Percentiles rank a stretch among this genome's conserved stretches.
Evolutionary conservation across 2,329 filamentous ascomycete species (phyloP).

Genomic region (Venturia asperata): DNA sequence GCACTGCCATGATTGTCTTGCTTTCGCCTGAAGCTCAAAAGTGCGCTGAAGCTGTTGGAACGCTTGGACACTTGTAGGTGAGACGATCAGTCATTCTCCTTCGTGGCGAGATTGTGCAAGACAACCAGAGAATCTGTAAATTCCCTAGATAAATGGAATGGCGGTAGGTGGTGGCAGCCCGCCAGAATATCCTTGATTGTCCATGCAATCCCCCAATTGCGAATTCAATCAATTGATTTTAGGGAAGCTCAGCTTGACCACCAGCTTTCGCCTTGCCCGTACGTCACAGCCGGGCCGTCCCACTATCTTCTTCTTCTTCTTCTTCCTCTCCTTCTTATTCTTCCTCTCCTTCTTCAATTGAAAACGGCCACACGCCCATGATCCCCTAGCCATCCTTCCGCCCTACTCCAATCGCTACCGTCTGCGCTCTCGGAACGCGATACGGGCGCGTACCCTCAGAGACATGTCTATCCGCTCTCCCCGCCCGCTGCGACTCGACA

Average conservation of each 20-base stretch:
- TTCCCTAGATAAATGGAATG: too few relatives aligned
- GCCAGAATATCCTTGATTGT: too few relatives aligned
- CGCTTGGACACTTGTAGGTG: neutral
- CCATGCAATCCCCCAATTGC: too few relatives aligned
- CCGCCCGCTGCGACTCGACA: neutral
- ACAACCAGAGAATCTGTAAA: neutral
- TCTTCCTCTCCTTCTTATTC: neutral
- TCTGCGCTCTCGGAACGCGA: neutral
- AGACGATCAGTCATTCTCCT: neutral
- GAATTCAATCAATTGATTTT: too few relatives aligned
- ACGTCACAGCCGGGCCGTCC: neutral
- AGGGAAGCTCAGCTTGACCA: neutral
- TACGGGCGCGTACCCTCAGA: neutral
- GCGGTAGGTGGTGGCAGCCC: too few relatives aligned
- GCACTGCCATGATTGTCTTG: neutral
- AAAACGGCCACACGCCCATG: neutral
- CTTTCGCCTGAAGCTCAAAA: neutral
- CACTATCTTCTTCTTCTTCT: neutral
- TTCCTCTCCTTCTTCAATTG: neutral
- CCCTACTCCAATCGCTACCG: neutral
- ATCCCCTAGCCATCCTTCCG: neutral
- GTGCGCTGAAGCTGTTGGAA: conserved; percentile 4
- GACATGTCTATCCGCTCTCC: neutral
- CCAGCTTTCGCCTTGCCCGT: neutral
- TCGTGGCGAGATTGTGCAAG: neutral